phyloP scores from a whole-genome alignment of 768 basidiomycete genomes.

The Amylocystis lapponica region DNA sequence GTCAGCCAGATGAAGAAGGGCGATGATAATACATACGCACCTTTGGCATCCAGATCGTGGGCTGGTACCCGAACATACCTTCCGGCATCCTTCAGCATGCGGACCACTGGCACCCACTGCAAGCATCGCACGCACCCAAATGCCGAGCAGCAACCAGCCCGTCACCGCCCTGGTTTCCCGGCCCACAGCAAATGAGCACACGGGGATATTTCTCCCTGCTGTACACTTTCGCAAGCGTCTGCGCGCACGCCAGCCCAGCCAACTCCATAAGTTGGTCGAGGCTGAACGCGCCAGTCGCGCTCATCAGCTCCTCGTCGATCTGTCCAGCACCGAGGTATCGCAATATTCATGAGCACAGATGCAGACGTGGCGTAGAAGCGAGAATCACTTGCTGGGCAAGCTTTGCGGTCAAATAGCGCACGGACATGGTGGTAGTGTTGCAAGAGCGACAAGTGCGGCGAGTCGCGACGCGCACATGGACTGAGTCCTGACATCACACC shows the following conservation, averaged over 20 bases:
- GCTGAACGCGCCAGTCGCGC: conserved; percentile 81
- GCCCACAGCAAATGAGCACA: conserved; percentile 94
- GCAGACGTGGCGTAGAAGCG: neutral
- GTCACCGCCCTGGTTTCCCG: conserved; percentile 97
- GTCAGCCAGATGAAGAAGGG: neutral
- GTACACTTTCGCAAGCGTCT: conserved; percentile 77
- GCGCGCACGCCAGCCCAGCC: conserved; percentile 91
- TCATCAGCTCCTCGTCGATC: conserved; percentile 97
- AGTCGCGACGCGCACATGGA: too few relatives aligned
- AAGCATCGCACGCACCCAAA: conserved; percentile 45
- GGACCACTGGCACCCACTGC: neutral
- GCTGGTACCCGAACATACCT: conserved; percentile 92
- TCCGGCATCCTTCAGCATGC: neutral
- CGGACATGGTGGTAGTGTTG: conserved; percentile 33
- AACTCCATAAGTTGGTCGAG: conserved; percentile 98
- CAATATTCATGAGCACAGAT: conserved; percentile 1
- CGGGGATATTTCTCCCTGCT: conserved; percentile 57
- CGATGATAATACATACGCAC: conserved; percentile 29
- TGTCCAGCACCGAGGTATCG: conserved; percentile 22
- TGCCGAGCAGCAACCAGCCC: conserved; percentile 96
- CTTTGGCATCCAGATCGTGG: conserved; percentile 93
- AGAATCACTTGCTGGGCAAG: conserved; percentile 67
- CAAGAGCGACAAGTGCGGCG: too few relatives aligned
- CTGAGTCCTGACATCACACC: too few relatives aligned
- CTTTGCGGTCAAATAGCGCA: conserved; percentile 64